These are phyloP conservation scores for Hypseocharis bilobata DNA, from an alignment of 441 rosid species.

Conservation along the genomic window DNA sequence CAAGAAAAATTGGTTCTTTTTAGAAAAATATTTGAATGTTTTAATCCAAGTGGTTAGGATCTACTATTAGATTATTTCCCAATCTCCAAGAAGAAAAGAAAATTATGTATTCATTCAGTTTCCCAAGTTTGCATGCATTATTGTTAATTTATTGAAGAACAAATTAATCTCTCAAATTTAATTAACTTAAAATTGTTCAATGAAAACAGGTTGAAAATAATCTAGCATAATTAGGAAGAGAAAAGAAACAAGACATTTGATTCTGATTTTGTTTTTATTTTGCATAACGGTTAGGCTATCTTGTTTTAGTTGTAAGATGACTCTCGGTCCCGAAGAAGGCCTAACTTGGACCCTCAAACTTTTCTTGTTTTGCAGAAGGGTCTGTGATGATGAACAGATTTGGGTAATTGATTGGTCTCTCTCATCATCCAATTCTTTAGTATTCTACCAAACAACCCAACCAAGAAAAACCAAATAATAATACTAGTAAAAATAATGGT, in stretches of 20 bases:
- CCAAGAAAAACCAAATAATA: background rate
- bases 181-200: no score
- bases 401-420: background rate
- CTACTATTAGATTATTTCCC: background rate
- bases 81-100: background rate
- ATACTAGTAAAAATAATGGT: background rate
- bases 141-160: background rate
- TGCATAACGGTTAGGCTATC: background rate
- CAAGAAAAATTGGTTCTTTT: background rate
- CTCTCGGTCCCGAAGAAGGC: background rate
- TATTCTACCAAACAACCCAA: conserved; percentile 2
- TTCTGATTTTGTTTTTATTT: background rate
- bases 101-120: background rate
- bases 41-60: background rate
- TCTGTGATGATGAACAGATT: background rate
- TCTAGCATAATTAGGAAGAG: background rate
- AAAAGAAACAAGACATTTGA: background rate
- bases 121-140: background rate
- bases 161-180: background rate
- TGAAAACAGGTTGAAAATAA: background rate
- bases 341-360: background rate
- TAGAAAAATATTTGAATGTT: background rate
- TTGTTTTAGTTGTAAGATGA: background rate
- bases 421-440: background rate
- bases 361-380: background rate